Evolutionary conservation across 2,329 filamentous ascomycete genomes (phyloP), one percentile per base, ranked within the genome.

Genomic region (Curvularia hawaiiensis): DNA sequence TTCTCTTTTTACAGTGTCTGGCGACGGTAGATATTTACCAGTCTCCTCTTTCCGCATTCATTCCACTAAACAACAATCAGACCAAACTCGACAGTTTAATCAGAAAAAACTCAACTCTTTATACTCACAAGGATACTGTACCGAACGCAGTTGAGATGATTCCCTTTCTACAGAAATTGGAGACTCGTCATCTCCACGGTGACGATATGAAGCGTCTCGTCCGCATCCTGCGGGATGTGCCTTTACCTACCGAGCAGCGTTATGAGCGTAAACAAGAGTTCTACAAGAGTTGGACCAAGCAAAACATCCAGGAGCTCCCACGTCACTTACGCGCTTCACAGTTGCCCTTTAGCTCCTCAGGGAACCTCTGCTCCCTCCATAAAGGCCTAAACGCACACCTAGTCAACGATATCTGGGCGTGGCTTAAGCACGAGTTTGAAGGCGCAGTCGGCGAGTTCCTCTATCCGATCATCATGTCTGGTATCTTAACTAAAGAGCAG

Each of bases 181-280:
- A 59, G 14, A 65, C 63, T 5, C 58, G 59, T 3, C 57, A 53
- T 41, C 65, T 73, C 18, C 52, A 60, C 20, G 60, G 64, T 44
- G n/a, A 26, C 20, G 70, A 72, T 10, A 70, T 74, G 47, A 68
- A 69, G 26, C 56, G 54, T 2, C 54, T 75, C 8, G 63, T 61
- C n/a, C 55, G 50, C 12, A 53, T 74, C 35, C 52, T 73, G 9
- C 61, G 60, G 16, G 47, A 41, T 38, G 49, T 59, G 3, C 56
- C 66, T 20, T 40, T 43, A 26, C 38, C 50, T 7, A 16, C n/a
- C 2, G 53, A 56, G 10, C n/a, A 44, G 9, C 24, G 16, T 28
- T 52, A 56, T 16, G n/a, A 45, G 16, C 28, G 24, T 26, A 54
- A 57, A n/a, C 20, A 54, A 4, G 30, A 35, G 9, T 31, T 24